These are phyloP conservation scores for Blastocystis sp. DNA, from an alignment of 352 stramenopile genomes.

Conservation along the genomic window DNA sequence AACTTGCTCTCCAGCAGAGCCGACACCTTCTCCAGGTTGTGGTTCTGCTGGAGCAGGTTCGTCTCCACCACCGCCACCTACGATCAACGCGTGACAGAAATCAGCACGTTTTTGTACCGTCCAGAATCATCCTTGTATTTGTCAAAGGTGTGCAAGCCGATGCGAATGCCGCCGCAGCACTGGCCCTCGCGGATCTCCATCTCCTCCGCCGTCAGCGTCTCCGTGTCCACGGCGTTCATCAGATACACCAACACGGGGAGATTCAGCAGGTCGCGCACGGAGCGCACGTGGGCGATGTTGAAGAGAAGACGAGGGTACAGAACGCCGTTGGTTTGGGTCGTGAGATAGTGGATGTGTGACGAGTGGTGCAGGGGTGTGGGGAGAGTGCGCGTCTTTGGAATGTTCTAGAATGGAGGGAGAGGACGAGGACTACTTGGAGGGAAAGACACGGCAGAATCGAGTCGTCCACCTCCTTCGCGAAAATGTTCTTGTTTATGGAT, in stretches of 20 bases:
- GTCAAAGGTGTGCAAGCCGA: constrained; percentile 17
- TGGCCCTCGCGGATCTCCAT: constrained; percentile 28
- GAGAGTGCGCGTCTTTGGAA: constrained; percentile 17
- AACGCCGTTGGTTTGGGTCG: constrained; percentile 27
- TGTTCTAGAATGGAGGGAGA: neutral
- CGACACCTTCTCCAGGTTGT: constrained; percentile 49
- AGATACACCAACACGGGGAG: constrained; percentile 41
- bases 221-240: constrained; percentile 32
- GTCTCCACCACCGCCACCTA: constrained; percentile 37
- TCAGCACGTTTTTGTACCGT: constrained; percentile 32
- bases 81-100: neutral
- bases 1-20: neutral
- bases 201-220: constrained; percentile 9
- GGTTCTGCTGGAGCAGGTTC: constrained; percentile 20
- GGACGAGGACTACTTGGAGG: neutral
- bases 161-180: constrained; percentile 48
- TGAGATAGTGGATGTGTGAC: constrained; percentile 28
- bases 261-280: constrained; percentile 39
- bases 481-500: constrained; percentile 32
- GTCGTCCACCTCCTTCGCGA: constrained; percentile 32
- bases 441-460: constrained; percentile 46
- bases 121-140: constrained; percentile 15
- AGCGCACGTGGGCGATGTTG: neutral
- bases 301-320: constrained; percentile 48
- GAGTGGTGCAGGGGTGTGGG: neutral